phyloP scores from a whole-genome alignment of 257 asterid genomes.

The Haberlea rhodopensis region DNA sequence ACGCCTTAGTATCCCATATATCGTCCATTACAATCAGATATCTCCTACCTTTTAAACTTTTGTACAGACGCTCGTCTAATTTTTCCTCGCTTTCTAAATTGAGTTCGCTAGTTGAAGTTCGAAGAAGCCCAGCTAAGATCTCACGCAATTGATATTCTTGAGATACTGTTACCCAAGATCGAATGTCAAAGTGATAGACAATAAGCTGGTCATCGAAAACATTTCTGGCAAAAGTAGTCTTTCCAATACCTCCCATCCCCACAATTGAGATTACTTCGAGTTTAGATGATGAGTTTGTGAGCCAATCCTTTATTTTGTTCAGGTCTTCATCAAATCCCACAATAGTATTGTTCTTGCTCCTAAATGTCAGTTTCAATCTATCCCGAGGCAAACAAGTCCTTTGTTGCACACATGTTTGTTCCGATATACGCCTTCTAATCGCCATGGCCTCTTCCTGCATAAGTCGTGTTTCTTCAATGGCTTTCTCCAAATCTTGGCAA shows the following conservation, averaged over 20 bases:
- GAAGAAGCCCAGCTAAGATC: background rate
- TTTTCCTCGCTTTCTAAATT: background rate
- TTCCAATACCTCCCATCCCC: too few relatives aligned
- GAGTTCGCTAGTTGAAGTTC: background rate
- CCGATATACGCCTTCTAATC: too few relatives aligned
- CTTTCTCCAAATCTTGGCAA: too few relatives aligned
- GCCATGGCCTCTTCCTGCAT: background rate
- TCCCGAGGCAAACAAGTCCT: too few relatives aligned
- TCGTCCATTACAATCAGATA: slow-evolving; percentile 9
- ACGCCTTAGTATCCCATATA: slow-evolving; percentile 5
- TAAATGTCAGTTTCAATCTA: too few relatives aligned
- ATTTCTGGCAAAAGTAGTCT: slow-evolving; percentile 25
- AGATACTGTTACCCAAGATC: slow-evolving; percentile 26
- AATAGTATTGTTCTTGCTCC: too few relatives aligned
- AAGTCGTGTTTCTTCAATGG: accelerated
- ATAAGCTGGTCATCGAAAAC: slow-evolving; percentile 1
- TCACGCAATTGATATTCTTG: background rate
- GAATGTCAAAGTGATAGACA: background rate
- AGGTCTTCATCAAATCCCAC: slow-evolving; percentile 18
- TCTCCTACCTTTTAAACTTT: slow-evolving; percentile 12
- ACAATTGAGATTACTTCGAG: too few relatives aligned
- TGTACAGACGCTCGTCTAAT: slow-evolving; percentile 10
- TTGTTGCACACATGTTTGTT: too few relatives aligned
- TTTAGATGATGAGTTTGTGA: too few relatives aligned
- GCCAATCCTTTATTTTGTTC: too few relatives aligned